Evolutionary conservation across 2,329 filamentous ascomycete species (phyloP), one percentile per base, ranked within the genome.

Genomic region (Fusarium avenaceum): DNA sequence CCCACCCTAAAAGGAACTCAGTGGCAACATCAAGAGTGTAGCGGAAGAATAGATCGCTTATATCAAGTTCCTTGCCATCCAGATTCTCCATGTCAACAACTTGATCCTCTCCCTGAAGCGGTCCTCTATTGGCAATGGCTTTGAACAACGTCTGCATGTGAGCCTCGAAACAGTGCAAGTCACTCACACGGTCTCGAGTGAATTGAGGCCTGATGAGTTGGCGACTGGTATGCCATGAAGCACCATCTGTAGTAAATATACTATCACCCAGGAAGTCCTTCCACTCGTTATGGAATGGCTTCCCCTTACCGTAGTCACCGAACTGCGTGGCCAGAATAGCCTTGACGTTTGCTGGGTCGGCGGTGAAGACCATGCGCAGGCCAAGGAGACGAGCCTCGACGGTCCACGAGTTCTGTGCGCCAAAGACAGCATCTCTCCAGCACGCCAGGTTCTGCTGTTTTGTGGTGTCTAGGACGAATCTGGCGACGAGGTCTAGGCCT

Each of bases 251-350:
- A 9, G 89, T 90, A 78, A 92, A 93, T 82, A 92, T 93, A 79
- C 88, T 76, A 72, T 93, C 86, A 24, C 91, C 92, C 20, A 97
- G 81, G 67, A 92, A 96, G 15, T 89, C 87, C 58, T 87, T 84
- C 90, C 91, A 96, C 51, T 94, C 90, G 10, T 79, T 71, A 72
- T 94, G 90, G 80, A 97, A 97, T 22, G 83, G 79, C 65, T 88
- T 80, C 8, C 94, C 93, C 76, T 97, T 94, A 72, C 94, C 94
- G 75, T 90, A 97, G 75, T 97, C 92, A 40, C 70, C 57, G 75
- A 97, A 97, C 75, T 97, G 93, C 2, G 90, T 91, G 0, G 94
- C 92, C n/a, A 97, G 83, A 22, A 97, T 85, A 7, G 94, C 92
- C 78, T 97, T 97, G 81, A 97, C 91, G 76, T 97, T 97, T 74